Percentiles rank a stretch among this genome's conserved stretches.
These are phyloP conservation scores for Zea luxurians DNA, from an alignment of 176 grass and related monocot genomes.

Conservation along the genomic window DNA sequence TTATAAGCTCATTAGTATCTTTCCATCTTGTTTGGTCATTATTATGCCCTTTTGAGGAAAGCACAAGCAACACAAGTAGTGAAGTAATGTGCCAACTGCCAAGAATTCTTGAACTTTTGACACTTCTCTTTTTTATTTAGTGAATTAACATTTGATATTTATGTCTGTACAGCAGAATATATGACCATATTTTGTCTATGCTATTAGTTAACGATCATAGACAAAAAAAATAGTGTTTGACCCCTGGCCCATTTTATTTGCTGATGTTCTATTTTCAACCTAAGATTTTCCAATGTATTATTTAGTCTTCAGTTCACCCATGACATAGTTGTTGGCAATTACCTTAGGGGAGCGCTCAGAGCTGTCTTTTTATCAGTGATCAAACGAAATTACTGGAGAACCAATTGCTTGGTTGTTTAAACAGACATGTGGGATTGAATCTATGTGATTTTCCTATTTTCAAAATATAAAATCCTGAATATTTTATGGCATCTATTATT, in stretches of 20 bases:
- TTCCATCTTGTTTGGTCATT: conserved; percentile 16
- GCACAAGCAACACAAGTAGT: neutral
- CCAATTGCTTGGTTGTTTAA: neutral
- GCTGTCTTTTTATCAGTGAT: neutral
- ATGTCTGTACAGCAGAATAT: conserved; percentile 2
- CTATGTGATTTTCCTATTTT: neutral
- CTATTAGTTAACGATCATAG: neutral
- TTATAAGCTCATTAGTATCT: neutral
- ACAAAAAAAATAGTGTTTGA: neutral
- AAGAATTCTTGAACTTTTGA: neutral
- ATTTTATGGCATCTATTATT: neutral
- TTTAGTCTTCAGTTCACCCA: conserved; percentile 11
- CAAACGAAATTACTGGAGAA: neutral
- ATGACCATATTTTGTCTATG: no score
- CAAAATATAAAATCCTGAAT: conserved; percentile 14
- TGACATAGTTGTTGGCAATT: conserved; percentile 25
- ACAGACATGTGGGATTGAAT: neutral
- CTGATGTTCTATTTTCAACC: neutral
- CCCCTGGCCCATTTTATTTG: neutral
- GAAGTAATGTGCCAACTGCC: neutral
- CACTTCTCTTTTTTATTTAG: neutral
- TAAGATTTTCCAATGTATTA: conserved; percentile 4
- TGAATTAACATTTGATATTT: neutral
- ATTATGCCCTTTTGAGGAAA: conserved; percentile 9
- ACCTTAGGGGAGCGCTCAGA: neutral